Evolutionary conservation across 768 basidiomycete species (phyloP).

Genomic region (Solioccasus polychromus): DNA sequence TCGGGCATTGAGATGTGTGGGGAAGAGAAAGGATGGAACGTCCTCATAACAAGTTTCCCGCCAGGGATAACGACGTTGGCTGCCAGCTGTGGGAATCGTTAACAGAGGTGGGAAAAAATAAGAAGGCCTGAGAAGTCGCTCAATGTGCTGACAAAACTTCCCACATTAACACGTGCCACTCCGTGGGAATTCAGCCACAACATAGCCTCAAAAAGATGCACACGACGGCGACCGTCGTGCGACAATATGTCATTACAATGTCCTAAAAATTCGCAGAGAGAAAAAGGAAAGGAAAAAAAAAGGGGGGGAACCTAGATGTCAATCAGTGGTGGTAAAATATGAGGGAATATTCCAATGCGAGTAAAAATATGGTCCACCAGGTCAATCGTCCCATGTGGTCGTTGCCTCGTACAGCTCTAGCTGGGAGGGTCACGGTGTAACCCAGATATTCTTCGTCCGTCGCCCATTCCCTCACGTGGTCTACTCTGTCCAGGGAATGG

Average conservation of each 20-base stretch:
- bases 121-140: conserved; percentile 25
- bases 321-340: conserved; percentile 16
- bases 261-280: conserved; percentile 15
- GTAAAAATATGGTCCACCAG: conserved; percentile 20
- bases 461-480: conserved; percentile 18
- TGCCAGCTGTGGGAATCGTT: conserved; percentile 46
- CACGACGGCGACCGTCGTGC: conserved; percentile 1
- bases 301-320: conserved; percentile 12
- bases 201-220: background rate
- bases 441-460: conserved; percentile 31
- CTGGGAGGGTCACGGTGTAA: conserved; percentile 41
- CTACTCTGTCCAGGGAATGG: conserved; percentile 33
- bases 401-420: conserved; percentile 12
- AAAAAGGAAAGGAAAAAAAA: too few species aligned
- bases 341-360: conserved; percentile 19
- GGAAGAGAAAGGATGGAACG: conserved; percentile 42
- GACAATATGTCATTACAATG: conserved; percentile 22
- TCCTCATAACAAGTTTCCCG: conserved; percentile 45
- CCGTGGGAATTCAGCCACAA: conserved; percentile 31
- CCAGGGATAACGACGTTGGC: conserved; percentile 36
- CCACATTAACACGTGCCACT: conserved; percentile 28
- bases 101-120: conserved; percentile 46
- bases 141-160: conserved; percentile 21
- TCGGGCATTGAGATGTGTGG: conserved; percentile 42
- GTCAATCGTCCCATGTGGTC: conserved; percentile 11